Percentiles rank a stretch among this genome's conserved stretches.
Conservation (phyloP, 331 rosid genomes). For the Spiraea crenata region DNA sequence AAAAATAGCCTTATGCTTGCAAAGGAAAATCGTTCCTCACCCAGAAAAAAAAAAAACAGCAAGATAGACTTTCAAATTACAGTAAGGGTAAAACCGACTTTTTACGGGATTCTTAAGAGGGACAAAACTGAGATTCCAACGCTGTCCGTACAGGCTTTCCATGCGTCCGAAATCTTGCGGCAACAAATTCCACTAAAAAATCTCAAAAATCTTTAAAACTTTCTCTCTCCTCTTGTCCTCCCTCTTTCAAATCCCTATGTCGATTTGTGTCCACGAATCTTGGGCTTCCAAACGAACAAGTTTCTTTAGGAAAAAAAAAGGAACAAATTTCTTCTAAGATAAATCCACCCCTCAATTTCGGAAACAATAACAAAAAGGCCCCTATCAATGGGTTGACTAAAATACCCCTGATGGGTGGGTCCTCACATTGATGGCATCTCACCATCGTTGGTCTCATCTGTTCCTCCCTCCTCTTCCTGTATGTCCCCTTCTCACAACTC, state of each 20-base stretch:
- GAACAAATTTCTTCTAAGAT: background rate
- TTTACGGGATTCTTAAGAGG: background rate
- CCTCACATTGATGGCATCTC: conserved; percentile 24
- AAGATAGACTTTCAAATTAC: background rate
- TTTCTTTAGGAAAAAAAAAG: background rate
- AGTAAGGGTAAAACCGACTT: background rate
- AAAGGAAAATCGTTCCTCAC: too few relatives aligned
- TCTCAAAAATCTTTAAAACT: background rate
- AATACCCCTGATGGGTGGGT: conserved; percentile 1
- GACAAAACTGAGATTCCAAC: conserved; percentile 22
- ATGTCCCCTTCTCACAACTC: conserved; percentile 20
- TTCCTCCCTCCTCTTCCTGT: background rate
- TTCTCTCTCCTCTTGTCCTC: background rate
- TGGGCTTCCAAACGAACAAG: conserved; percentile 22
- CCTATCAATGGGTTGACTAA: background rate
- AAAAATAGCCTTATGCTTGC: too few relatives aligned
- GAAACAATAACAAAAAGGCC: conserved; percentile 8
- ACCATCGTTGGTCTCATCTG: background rate
- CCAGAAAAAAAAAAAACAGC: too few relatives aligned
- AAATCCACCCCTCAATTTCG: background rate
- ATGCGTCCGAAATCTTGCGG: conserved; percentile 11
- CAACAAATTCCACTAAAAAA: conserved; percentile 16
- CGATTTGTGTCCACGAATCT: conserved; percentile 52
- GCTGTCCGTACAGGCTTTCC: conserved; percentile 26
- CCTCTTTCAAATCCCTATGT: conserved; percentile 50